Evolutionary conservation across 164 flowering plant genomes (phyloP), one percentile per base, ranked within the genome.

Genomic region (Santalum album): DNA sequence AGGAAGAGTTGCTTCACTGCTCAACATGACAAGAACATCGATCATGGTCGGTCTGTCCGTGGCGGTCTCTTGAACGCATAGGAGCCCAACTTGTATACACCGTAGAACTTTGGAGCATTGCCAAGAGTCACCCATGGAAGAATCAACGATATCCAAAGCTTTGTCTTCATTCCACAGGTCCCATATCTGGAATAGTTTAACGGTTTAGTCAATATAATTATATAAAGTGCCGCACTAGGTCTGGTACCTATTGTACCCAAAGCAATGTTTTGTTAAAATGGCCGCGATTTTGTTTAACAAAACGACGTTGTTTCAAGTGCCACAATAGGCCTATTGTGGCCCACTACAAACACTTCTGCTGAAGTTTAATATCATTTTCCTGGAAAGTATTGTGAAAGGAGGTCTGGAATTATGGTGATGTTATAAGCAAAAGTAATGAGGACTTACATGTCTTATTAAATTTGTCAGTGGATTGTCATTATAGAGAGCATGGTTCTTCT

Each of bases 121-220:
- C 53, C 32, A 20, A 24, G 56, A 39, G 2, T 35, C 39, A 1
- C 29, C 29, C 1, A 54, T 1, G 15, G 38, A 34, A 0, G 46
- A 20, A 16, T 54, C 58, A 23, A 49, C 48, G 11, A 61, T 32
- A 6, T 54, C 48, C 25, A 48, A 2, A 14, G 58, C 54, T 36
- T 9, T 54, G 7, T 16, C 51, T 20, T 60, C 56, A 2, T 16
- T 49, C 64, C 64, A 65, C 6, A 59, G 19, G 23, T 29, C 32
- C 69, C 69, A 65, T 1, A 22, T 56, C 69, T 66, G 69, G 26
- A 51, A 9, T 40, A 51, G 63, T 7, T 54, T 9, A 15, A 65
- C 51, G 35, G 58, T 65, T 11, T 9, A 12, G 26, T 29, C 16
- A 48, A 19, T 51, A 35, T n/a, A n/a, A n/a, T n/a, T n/a, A n/a